Percentiles rank a stretch among this genome's conserved stretches.
Conservation (phyloP, 148 eudicot species). For the Chenopodium suecicum region DNA sequence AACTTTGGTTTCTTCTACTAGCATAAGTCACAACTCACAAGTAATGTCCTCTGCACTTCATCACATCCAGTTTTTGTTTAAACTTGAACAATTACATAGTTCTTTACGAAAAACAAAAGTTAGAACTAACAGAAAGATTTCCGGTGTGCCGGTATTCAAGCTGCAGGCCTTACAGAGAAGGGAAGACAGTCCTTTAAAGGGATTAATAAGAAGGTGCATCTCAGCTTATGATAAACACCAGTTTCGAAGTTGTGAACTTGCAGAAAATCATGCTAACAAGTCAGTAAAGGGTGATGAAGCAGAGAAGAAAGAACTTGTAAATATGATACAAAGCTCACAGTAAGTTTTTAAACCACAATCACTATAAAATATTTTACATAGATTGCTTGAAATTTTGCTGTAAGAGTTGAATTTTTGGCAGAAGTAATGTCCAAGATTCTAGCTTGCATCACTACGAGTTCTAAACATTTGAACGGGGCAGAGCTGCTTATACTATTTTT, state of each 20-base stretch:
- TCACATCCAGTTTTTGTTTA: background rate
- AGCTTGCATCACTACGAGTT: background rate
- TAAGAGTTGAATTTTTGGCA: too few species aligned
- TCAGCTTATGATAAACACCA: background rate
- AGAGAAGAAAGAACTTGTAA: background rate
- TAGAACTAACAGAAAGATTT: background rate
- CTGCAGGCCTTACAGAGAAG: background rate
- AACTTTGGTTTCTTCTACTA: background rate
- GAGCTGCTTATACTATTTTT: background rate
- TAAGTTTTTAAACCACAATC: background rate
- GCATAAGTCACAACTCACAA: background rate
- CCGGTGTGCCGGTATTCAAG: background rate
- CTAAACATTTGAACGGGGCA: background rate
- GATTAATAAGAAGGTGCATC: background rate
- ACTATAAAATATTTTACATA: too few species aligned
- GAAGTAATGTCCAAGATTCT: too few species aligned
- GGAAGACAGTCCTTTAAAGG: background rate
- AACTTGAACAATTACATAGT: background rate
- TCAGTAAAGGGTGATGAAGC: background rate
- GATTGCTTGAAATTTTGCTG: too few species aligned
- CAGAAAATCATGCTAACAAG: background rate
- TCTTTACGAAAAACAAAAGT: background rate
- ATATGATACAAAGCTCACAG: constrained; percentile 1
- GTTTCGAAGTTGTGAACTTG: background rate
- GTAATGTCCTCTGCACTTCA: background rate